phyloP scores from a whole-genome alignment of 1,284 basidiomycete species.

The Melampsora americana region DNA sequence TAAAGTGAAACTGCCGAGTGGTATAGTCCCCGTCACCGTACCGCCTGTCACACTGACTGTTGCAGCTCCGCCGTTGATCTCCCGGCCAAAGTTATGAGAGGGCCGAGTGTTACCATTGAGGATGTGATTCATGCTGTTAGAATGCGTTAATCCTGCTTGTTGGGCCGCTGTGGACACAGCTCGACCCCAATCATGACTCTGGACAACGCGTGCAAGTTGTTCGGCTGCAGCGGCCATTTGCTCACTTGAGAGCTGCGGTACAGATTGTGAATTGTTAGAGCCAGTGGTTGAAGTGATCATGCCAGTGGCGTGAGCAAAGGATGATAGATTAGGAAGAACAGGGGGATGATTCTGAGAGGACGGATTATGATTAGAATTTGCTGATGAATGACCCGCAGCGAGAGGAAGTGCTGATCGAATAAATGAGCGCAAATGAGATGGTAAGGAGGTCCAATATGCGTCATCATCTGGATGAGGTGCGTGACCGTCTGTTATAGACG shows the following conservation, averaged over 20 bases:
- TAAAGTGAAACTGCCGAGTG: slow-evolving; percentile 58
- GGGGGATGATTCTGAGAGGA: slow-evolving; percentile 44
- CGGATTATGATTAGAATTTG: slow-evolving; percentile 45
- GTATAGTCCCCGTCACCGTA: slow-evolving; percentile 68
- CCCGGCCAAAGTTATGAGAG: slow-evolving; percentile 38
- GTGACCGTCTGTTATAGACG: slow-evolving; percentile 9
- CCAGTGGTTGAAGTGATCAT: slow-evolving; percentile 50
- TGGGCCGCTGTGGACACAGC: slow-evolving; percentile 45
- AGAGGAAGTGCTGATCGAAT: slow-evolving; percentile 62
- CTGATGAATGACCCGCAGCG: slow-evolving; percentile 50
- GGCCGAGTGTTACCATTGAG: slow-evolving; percentile 32
- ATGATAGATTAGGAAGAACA: slow-evolving; percentile 49
- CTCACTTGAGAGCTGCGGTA: slow-evolving; percentile 51
- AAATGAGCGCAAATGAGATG: slow-evolving; percentile 61
- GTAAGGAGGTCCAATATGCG: slow-evolving; percentile 62
- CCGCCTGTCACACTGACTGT: slow-evolving; percentile 56
- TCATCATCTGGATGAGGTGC: slow-evolving; percentile 56
- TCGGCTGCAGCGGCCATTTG: slow-evolving; percentile 52
- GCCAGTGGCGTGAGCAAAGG: slow-evolving; percentile 47
- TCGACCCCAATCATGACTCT: slow-evolving; percentile 50
- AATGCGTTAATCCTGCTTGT: slow-evolving; percentile 36
- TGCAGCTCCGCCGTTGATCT: slow-evolving; percentile 31
- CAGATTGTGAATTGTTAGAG: slow-evolving; percentile 43
- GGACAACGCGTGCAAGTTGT: slow-evolving; percentile 53
- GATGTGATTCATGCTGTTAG: slow-evolving; percentile 35